phyloP scores from a whole-genome alignment of 345 rosid genomes.

The Bruguiera sexangula region DNA sequence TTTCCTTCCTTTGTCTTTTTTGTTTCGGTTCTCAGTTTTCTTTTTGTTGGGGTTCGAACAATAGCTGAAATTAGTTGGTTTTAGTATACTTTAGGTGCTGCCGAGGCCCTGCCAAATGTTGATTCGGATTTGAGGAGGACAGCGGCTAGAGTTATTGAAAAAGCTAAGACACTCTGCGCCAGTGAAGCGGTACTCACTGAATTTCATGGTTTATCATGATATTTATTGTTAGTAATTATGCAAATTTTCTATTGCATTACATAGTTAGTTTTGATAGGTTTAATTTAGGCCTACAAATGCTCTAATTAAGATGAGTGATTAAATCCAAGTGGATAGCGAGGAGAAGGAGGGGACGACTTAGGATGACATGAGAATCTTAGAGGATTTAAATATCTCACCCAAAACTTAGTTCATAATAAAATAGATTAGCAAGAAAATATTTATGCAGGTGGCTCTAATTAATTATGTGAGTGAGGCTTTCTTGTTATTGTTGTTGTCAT shows the following conservation, averaged over 20 bases:
- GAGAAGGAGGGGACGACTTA: too few species aligned
- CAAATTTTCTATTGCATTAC: background rate
- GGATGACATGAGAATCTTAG: too few species aligned
- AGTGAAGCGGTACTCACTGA: conserved; percentile 47
- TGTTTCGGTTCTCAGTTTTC: background rate
- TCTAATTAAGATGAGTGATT: too few species aligned
- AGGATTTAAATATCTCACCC: too few species aligned
- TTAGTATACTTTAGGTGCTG: conserved; percentile 45
- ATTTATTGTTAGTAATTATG: background rate
- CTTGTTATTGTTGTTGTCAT: too few species aligned
- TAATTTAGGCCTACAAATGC: too few species aligned
- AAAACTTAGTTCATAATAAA: too few species aligned
- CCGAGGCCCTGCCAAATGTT: conserved; percentile 61
- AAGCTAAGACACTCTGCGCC: conserved; percentile 55
- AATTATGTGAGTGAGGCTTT: too few species aligned
- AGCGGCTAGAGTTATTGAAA: conserved; percentile 62
- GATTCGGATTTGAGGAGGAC: conserved; percentile 73
- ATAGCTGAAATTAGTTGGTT: background rate
- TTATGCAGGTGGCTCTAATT: too few species aligned
- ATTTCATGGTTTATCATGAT: background rate
- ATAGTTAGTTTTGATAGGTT: background rate
- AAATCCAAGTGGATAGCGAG: too few species aligned
- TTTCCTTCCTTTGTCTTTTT: background rate
- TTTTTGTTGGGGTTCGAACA: background rate
- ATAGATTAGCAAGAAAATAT: too few species aligned